These are phyloP conservation scores for Teratosphaeria destructans DNA, from an alignment of 2,329 filamentous ascomycete genomes.

Conservation along the genomic window DNA sequence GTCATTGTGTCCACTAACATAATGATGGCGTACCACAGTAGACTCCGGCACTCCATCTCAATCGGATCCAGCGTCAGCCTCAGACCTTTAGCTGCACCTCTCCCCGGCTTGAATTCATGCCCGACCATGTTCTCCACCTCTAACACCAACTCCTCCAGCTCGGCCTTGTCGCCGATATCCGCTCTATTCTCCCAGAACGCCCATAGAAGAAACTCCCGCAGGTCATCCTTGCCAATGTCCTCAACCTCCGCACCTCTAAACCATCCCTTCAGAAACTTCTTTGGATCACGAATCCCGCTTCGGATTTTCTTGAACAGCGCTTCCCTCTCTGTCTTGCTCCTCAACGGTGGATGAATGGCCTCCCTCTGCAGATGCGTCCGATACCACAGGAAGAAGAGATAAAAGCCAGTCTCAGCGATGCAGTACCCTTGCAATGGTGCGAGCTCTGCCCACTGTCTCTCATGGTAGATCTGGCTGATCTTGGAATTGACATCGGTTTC, in stretches of 20 bases:
- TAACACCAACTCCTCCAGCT: slow-evolving; percentile 46
- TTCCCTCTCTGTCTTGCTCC: slow-evolving; percentile 39
- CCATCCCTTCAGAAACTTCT: slow-evolving; percentile 53
- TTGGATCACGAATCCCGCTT: slow-evolving; percentile 44
- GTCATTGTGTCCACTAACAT: slow-evolving; percentile 41
- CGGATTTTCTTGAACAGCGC: slow-evolving; percentile 49
- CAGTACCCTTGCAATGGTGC: slow-evolving; percentile 25
- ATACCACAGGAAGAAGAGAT: slow-evolving; percentile 43
- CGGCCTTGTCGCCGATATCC: slow-evolving; percentile 49
- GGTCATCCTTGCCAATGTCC: slow-evolving; percentile 56
- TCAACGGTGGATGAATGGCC: slow-evolving; percentile 39
- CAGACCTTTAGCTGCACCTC: slow-evolving; percentile 46
- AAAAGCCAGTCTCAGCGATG: slow-evolving; percentile 45
- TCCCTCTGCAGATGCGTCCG: slow-evolving; percentile 41
- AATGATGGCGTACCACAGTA: slow-evolving; percentile 53
- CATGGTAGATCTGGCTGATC: neutral
- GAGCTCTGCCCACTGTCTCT: neutral
- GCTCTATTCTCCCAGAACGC: slow-evolving; percentile 52
- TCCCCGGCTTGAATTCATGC: slow-evolving; percentile 42
- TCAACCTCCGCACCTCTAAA: slow-evolving; percentile 49
- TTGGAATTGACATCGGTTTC: neutral
- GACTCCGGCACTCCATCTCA: slow-evolving; percentile 48
- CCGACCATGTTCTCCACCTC: slow-evolving; percentile 45
- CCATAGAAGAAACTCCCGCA: slow-evolving; percentile 58
- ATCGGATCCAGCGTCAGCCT: slow-evolving; percentile 58